Conservation (phyloP, 495 filamentous ascomycete species). For the Diplogelasinospora grovesii region DNA sequence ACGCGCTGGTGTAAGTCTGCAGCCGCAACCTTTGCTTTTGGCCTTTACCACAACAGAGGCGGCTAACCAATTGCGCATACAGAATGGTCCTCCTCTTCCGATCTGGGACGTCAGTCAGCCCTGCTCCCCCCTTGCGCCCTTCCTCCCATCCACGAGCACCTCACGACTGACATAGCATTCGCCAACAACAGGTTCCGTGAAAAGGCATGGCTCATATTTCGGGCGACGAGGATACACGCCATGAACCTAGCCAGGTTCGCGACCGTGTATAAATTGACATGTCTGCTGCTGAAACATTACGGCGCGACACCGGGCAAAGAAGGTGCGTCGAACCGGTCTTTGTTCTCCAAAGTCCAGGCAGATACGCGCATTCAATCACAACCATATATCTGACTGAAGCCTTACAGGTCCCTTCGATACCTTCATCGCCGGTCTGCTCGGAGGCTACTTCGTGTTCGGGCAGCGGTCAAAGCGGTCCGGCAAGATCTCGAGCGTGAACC, state of each 20-base stretch:
- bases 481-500: constrained; percentile 72
- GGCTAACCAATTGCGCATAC: constrained; percentile 2
- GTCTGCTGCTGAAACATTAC: constrained; percentile 62
- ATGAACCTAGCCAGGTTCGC: constrained; percentile 88
- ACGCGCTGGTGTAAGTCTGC: constrained; percentile 75
- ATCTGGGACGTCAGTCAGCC: constrained; percentile 60
- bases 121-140: not conserved
- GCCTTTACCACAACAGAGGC: constrained; percentile 36
- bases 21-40: not conserved
- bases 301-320: constrained; percentile 55
- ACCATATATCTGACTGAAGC: not conserved
- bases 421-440: constrained; percentile 84
- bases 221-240: constrained; percentile 85
- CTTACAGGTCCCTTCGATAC: constrained; percentile 61
- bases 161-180: not conserved
- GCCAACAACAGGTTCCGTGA: constrained; percentile 71
- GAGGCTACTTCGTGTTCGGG: constrained; percentile 91
- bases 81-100: constrained; percentile 96
- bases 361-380: not conserved
- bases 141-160: not conserved
- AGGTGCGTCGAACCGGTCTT: constrained; percentile 20
- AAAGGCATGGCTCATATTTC: constrained; percentile 70
- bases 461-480: constrained; percentile 48
- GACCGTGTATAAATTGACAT: constrained; percentile 74
- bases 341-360: too few relatives aligned